These are phyloP conservation scores for Yamadazyma songkhlaensis DNA, from an alignment of 1,139 yeast species.

Conservation along the genomic window DNA sequence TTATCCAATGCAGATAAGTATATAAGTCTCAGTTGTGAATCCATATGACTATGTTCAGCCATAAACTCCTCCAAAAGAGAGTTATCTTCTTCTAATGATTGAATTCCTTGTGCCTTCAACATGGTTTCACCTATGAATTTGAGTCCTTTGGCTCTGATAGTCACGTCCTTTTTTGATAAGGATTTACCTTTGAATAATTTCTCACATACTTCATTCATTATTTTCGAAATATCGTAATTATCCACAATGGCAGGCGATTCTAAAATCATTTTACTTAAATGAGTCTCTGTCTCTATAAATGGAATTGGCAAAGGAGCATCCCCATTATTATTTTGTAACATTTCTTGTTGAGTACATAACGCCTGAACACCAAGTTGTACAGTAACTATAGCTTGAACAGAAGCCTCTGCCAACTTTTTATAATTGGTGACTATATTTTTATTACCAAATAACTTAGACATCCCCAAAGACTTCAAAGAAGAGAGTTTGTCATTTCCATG, in stretches of 20 bases:
- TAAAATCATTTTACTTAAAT: slow-evolving; percentile 68
- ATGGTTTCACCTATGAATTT: slow-evolving; percentile 57
- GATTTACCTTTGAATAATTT: slow-evolving; percentile 56
- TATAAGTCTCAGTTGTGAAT: slow-evolving; percentile 23
- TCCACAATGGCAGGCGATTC: slow-evolving; percentile 81
- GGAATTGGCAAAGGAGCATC: slow-evolving; percentile 44
- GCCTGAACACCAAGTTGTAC: slow-evolving; percentile 40
- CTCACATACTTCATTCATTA: slow-evolving; percentile 64
- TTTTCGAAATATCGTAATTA: slow-evolving; percentile 68
- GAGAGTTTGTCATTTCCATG: slow-evolving; percentile 50
- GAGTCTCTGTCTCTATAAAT: slow-evolving; percentile 61
- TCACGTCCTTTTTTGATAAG: slow-evolving; percentile 48
- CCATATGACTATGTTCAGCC: slow-evolving; percentile 60
- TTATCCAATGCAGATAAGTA: slow-evolving; percentile 20
- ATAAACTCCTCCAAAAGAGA: slow-evolving; percentile 74
- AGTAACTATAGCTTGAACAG: slow-evolving; percentile 41
- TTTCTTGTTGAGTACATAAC: slow-evolving; percentile 48
- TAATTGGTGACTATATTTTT: slow-evolving; percentile 39
- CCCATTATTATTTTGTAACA: slow-evolving; percentile 31
- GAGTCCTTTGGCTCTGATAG: slow-evolving; percentile 60
- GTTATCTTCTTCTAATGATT: slow-evolving; percentile 71
- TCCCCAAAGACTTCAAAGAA: slow-evolving; percentile 43
- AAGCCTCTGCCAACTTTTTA: slow-evolving; percentile 37
- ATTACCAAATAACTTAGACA: slow-evolving; percentile 51
- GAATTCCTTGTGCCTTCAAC: too few relatives aligned